Conservation (phyloP, 164 flowering plant genomes). For the Tetracentron sinense region DNA sequence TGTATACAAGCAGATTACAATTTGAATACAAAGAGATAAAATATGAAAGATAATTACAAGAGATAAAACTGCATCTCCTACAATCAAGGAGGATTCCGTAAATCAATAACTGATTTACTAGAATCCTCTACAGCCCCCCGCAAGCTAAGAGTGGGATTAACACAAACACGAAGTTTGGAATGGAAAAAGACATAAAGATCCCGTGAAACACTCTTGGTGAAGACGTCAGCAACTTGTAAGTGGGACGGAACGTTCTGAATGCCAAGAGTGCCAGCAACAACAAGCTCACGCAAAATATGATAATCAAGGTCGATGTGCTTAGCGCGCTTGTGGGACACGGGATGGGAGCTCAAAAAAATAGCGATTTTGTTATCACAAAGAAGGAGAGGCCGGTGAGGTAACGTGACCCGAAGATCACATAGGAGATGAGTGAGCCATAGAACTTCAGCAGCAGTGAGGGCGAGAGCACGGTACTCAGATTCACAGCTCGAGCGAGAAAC, state of each 20-base stretch:
- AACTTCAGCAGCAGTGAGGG: slow-evolving; percentile 1
- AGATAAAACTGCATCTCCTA: no score
- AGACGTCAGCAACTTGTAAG: slow-evolving; percentile 3
- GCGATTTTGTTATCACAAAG: slow-evolving; percentile 8
- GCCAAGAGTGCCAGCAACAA: not conserved
- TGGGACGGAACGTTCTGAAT: not conserved
- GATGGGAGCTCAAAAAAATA: not conserved
- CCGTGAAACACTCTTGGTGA: slow-evolving; percentile 8
- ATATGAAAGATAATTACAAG: no score
- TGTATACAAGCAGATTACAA: no score
- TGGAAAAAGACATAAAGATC: slow-evolving; percentile 1
- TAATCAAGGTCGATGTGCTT: slow-evolving; percentile 9
- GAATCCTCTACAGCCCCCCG: slow-evolving; percentile 9
- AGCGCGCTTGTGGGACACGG: slow-evolving; percentile 5
- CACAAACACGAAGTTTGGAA: slow-evolving; percentile 4
- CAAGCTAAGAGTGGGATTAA: slow-evolving; percentile 16
- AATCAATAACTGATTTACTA: no score
- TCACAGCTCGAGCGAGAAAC: slow-evolving; percentile 6
- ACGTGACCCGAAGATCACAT: not conserved
- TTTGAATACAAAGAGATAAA: no score
- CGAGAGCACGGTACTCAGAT: slow-evolving; percentile 10
- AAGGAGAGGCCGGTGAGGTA: not conserved
- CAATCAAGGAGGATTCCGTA: no score
- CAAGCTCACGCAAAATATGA: slow-evolving; percentile 4
- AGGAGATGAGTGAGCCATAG: slow-evolving; percentile 8